phyloP scores from a whole-genome alignment of 179 eudicot genomes.

The Monotropa hypopitys region DNA sequence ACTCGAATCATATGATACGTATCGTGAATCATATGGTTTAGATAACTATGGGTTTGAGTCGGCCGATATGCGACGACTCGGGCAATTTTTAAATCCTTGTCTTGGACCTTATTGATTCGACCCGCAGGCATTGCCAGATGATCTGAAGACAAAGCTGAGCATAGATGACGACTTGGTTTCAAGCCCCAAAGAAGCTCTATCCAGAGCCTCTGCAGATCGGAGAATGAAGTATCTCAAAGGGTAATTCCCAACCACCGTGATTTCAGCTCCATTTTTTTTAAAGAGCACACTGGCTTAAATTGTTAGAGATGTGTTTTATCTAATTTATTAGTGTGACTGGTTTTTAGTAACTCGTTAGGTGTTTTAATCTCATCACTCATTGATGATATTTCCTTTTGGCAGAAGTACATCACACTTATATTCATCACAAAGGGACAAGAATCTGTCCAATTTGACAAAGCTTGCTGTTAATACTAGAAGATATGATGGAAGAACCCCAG shows the following conservation, averaged over 20 bases:
- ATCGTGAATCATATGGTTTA: no score
- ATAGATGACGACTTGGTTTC: slow-evolving; percentile 61
- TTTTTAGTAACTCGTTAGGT: not conserved
- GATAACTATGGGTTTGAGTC: no score
- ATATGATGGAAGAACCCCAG: slow-evolving; percentile 34
- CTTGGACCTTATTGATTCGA: slow-evolving; percentile 17
- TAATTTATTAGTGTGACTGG: not conserved
- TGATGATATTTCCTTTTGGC: slow-evolving; percentile 5
- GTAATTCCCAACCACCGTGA: slow-evolving; percentile 15
- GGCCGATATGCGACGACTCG: no score
- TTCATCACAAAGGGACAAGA: slow-evolving; percentile 44
- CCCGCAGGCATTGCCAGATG: slow-evolving; percentile 67
- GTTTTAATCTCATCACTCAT: not conserved
- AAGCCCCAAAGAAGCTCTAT: slow-evolving; percentile 65
- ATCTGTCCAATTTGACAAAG: slow-evolving; percentile 26
- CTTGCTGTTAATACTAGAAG: slow-evolving; percentile 30
- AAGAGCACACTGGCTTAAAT: not conserved
- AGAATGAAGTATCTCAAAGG: slow-evolving; percentile 43
- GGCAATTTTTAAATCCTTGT: no score
- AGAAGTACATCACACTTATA: slow-evolving; percentile 67
- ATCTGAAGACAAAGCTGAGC: slow-evolving; percentile 77
- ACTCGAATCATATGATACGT: no score
- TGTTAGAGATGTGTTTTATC: not conserved
- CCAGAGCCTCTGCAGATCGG: slow-evolving; percentile 55
- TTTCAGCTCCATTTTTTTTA: not conserved